These are phyloP conservation scores for Symbiodinium pilosum DNA, from an alignment of 73 alveolate species.

Conservation along the genomic window DNA sequence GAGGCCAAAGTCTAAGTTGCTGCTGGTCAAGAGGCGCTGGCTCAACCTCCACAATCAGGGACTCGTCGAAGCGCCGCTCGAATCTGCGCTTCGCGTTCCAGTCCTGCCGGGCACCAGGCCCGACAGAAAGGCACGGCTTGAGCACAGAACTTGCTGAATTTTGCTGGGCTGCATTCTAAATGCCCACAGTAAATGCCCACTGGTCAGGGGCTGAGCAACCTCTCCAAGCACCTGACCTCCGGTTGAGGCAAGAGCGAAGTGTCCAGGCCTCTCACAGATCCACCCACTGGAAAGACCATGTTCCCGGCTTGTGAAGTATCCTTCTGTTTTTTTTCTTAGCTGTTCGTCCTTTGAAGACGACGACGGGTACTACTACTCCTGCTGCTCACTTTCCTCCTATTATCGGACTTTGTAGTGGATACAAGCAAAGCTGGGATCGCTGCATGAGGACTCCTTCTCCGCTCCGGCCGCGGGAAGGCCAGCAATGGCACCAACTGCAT, in stretches of 20 bases:
- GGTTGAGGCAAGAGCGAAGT: constrained; percentile 87
- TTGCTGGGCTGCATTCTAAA: neutral
- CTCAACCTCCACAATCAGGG: constrained; percentile 78
- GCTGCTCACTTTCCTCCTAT: neutral
- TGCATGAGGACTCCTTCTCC: constrained; percentile 42
- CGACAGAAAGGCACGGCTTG: too few species aligned
- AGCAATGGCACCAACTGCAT: constrained; percentile 54
- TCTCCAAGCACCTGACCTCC: neutral
- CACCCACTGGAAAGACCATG: neutral
- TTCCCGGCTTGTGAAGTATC: too few species aligned
- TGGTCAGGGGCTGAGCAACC: neutral
- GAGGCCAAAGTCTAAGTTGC: neutral
- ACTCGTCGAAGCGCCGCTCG: constrained; percentile 89
- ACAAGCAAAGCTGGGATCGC: too few species aligned
- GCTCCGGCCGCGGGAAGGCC: constrained; percentile 92
- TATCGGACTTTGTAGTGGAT: too few species aligned
- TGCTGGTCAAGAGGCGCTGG: neutral
- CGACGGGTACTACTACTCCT: too few species aligned
- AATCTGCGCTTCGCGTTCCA: constrained; percentile 89
- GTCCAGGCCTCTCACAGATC: constrained; percentile 30
- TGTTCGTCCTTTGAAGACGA: neutral
- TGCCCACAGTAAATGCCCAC: too few species aligned
- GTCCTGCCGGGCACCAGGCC: constrained; percentile 12
- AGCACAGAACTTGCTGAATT: too few species aligned
- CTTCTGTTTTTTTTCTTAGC: too few species aligned